These are phyloP conservation scores for Aspergillus latus DNA, from an alignment of 2,329 filamentous ascomycete species.

Conservation along the genomic window DNA sequence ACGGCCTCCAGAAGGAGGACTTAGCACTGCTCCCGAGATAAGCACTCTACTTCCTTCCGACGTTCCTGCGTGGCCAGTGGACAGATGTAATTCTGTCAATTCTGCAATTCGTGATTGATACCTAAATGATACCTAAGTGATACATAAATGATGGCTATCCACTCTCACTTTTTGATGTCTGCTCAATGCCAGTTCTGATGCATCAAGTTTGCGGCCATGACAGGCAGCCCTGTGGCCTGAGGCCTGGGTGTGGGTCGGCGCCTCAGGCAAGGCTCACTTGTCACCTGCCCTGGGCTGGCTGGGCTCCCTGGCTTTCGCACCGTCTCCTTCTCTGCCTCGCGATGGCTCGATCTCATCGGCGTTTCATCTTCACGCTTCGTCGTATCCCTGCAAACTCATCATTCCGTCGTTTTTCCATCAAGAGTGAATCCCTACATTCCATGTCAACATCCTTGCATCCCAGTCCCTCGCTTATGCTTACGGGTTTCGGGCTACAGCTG, in stretches of 20 bases:
- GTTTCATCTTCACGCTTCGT: neutral
- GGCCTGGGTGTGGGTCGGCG: neutral
- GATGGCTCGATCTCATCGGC: constrained; percentile 4
- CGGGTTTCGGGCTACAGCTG: neutral
- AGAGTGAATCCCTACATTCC: neutral
- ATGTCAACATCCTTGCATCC: neutral
- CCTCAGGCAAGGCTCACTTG: neutral
- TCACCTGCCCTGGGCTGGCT: neutral
- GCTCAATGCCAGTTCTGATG: too few relatives aligned
- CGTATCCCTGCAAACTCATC: neutral
- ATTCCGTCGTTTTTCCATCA: constrained; percentile 2
- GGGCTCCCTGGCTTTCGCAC: neutral
- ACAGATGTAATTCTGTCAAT: too few relatives aligned
- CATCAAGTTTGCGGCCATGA: neutral
- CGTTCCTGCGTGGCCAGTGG: neutral
- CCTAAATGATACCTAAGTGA: too few relatives aligned
- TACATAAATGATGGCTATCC: too few relatives aligned
- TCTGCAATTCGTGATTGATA: too few relatives aligned
- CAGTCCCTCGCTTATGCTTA: neutral
- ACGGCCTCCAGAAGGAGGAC: neutral
- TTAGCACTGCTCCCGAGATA: constrained; percentile 2
- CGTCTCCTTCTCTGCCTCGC: neutral
- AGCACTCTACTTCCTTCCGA: constrained; percentile 11
- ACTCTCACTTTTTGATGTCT: too few relatives aligned
- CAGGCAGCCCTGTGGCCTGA: constrained; percentile 2